Evolutionary conservation across 768 basidiomycete species (phyloP), one percentile per base, ranked within the genome.

Genomic region (Infundibulicybe gibba): DNA sequence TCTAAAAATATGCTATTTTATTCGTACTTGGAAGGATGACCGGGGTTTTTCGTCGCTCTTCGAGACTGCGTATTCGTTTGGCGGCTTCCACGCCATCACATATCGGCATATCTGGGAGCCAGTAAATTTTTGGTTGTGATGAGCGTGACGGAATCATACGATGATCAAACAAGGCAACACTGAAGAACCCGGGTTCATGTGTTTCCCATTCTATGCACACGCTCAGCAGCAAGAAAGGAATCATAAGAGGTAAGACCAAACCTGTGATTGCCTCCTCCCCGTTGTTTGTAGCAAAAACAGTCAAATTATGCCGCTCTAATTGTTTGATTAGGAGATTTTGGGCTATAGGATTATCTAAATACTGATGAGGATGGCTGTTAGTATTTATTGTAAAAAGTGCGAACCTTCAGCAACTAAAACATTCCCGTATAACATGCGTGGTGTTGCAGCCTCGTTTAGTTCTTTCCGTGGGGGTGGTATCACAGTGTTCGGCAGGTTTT

Each of bases 51-150:
- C 76, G 72, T 55, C 76, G 77, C 49, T 63, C 74, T 58, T 88
- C 86, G 16, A 83, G 54, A 16, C 74, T 51, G 35, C 86, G 74
- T 21, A 88, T 41, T 41, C 79, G 74, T 60, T 86, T 86, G 25
- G 81, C 74, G 6, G 86, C 86, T 54, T 87, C 85, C 4, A 88
- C 84, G 5, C 86, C 86, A 55, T 88, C 86, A 51, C 83, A 86
- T 42, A 88, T 69, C 2, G 86, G 86, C 86, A 88, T 88, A 54
- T 88, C 85, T 87, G 42, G 5, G 16, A n/a, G 31, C 8, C 35
- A 3, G 25, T 25, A 25, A 25, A 25, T 25, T 25, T 25, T 8
- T 25, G 25, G 25, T 25, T 8, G n/a, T n/a, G 8, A 25, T 25
- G 25, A 8, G 8, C 3, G 25, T 8, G 25, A 8, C 25, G 25